Base-by-base conservation (phyloP, 495 filamentous ascomycete genomes). In the Tuber magnatum region DNA sequence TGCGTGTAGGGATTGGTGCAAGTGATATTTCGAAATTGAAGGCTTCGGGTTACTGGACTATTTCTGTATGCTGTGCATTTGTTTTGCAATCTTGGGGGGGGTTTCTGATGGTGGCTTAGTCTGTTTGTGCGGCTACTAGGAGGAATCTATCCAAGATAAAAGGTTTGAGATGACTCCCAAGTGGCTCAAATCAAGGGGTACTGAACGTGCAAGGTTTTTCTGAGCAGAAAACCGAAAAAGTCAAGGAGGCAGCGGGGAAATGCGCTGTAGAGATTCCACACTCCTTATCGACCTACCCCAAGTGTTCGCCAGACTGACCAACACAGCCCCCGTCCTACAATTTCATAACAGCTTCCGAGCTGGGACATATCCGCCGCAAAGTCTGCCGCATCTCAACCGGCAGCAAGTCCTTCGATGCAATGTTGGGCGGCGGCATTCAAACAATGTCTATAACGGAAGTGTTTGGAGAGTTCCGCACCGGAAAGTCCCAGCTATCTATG, bases 381-480 rank as follows among this genome's bases (percentile, higher is more conserved):
- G 90, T 92, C 73, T 86, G 89, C 75, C 88, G 87, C 48, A 91
- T 93, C 74, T 91, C 90, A 24, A 92, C 91, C 42, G 91, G 91
- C 28, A 92, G 90, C 83, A 92, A 93, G 82, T 89, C 91, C 80
- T 89, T 93, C 69, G 92, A 94, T 82, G 82, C 88, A 20, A 92
- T 92, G 72, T 86, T 94, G 10, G 88, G 88, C 78, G 91, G 92
- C 48, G 92, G 92, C 41, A 92, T 94, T 81, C 90, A 92, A 83
- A 93, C 89, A 73, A 91, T 91, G 88, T 91, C 90, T 81, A 93
- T 94, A 80, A 93, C 89, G 76, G 92, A 94, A 84, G 89, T 91
- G 10, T 90, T 87, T 83, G 88, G 92, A 51, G 92, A 93, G 81
- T 93, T 91, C 83, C 89, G 92, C 84, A 84, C 76, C 80, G 91